phyloP scores from a whole-genome alignment of 2,329 filamentous ascomycete species.

The Hirsutella minnesotensis region DNA sequence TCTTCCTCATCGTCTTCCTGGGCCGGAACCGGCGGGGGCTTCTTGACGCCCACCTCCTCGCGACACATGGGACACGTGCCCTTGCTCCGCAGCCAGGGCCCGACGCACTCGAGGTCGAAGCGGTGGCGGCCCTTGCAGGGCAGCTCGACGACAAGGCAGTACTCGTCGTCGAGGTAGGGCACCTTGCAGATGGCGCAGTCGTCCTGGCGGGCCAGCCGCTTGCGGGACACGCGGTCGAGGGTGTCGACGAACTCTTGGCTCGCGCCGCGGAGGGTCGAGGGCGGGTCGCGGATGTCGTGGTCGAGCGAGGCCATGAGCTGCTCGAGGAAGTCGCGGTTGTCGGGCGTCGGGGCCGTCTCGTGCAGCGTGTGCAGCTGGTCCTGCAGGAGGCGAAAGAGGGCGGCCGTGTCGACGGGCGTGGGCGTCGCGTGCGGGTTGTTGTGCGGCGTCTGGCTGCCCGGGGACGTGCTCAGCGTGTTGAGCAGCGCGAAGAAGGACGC shows the following conservation, averaged over 20 bases:
- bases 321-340: constrained; percentile 38
- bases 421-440: constrained; percentile 47
- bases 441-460: constrained; percentile 21
- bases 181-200: constrained; percentile 53
- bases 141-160: constrained; percentile 51
- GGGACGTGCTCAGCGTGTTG: constrained; percentile 33
- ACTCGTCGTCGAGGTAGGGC: constrained; percentile 47
- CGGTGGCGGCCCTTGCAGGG: constrained; percentile 46
- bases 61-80: constrained; percentile 54
- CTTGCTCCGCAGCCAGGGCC: constrained; percentile 52
- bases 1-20: constrained; percentile 38
- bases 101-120: constrained; percentile 58
- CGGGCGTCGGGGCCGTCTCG: constrained; percentile 32
- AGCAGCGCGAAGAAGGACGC: constrained; percentile 49
- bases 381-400: constrained; percentile 45
- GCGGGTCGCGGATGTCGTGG: constrained; percentile 38
- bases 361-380: constrained; percentile 44
- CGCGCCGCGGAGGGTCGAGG: constrained; percentile 40
- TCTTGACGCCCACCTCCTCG: constrained; percentile 41
- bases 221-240: constrained; percentile 45
- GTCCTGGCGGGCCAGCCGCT: constrained; percentile 36
- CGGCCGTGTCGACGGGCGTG: constrained; percentile 45
- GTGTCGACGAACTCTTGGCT: constrained; percentile 46
- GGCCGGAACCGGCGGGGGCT: constrained; percentile 23
- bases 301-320: constrained; percentile 36